These are phyloP conservation scores for Peribolospora baueri DNA, from an alignment of 768 basidiomycete genomes.

Conservation along the genomic window DNA sequence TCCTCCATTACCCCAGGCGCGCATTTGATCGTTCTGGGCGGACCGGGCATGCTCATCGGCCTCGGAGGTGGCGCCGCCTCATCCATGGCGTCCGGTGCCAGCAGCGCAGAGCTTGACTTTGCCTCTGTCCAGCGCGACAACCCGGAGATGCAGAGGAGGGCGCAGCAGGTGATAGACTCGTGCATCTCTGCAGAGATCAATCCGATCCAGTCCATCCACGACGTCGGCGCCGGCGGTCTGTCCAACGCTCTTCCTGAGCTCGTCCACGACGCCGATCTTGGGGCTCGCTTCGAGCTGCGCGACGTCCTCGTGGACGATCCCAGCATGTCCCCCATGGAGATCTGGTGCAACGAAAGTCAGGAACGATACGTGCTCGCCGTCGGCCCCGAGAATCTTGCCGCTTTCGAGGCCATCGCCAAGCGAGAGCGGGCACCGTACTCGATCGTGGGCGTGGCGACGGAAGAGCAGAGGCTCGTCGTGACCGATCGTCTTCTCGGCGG, in stretches of 20 bases:
- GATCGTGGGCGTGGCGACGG: slow-evolving; percentile 66
- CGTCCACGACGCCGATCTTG: slow-evolving; percentile 83
- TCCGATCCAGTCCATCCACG: slow-evolving; percentile 89
- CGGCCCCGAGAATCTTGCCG: slow-evolving; percentile 30
- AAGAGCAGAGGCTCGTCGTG: slow-evolving; percentile 58
- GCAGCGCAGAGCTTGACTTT: slow-evolving; percentile 82
- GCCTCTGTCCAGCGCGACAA: slow-evolving; percentile 95
- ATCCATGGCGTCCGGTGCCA: slow-evolving; percentile 71
- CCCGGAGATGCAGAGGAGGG: slow-evolving; percentile 90
- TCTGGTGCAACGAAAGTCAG: slow-evolving; percentile 98
- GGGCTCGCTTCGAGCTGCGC: slow-evolving; percentile 76
- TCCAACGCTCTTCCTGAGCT: slow-evolving; percentile 93
- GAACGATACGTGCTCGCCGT: slow-evolving; percentile 92
- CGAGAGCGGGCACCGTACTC: slow-evolving; percentile 86
- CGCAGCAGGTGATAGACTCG: slow-evolving; percentile 89
- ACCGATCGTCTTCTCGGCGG: slow-evolving; percentile 57
- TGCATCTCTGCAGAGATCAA: slow-evolving; percentile 38
- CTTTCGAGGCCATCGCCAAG: slow-evolving; percentile 51
- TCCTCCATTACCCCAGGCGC: slow-evolving; percentile 50
- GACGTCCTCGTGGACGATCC: slow-evolving; percentile 76
- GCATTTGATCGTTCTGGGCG: slow-evolving; percentile 75
- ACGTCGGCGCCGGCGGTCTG: slow-evolving; percentile 89
- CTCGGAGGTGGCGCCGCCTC: slow-evolving; percentile 91
- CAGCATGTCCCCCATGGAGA: slow-evolving; percentile 97
- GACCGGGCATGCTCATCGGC: slow-evolving; percentile 87